These are phyloP conservation scores for Cymbidium sinense DNA, from an alignment of 106 monocot genomes.

Conservation along the genomic window DNA sequence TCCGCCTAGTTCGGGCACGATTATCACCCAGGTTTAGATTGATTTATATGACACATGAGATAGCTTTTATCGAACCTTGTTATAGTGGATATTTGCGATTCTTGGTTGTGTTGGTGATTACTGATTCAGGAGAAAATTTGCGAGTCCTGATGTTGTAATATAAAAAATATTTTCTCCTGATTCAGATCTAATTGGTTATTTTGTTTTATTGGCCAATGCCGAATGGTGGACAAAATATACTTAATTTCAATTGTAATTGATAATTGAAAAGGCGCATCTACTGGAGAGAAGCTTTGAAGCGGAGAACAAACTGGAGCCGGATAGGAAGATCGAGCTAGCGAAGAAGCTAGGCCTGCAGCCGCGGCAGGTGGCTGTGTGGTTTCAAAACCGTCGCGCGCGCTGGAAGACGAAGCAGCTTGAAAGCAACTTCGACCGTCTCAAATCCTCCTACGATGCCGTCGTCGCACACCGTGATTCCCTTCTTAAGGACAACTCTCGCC, in stretches of 20 bases:
- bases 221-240: background rate
- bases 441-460: slow-evolving; percentile 58
- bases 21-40: too few species aligned
- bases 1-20: too few species aligned
- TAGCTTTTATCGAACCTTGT: too few species aligned
- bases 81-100: too few species aligned
- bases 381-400: slow-evolving; percentile 60
- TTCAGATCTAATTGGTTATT: too few species aligned
- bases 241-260: background rate
- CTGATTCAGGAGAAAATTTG: too few species aligned
- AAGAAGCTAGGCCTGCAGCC: slow-evolving; percentile 73
- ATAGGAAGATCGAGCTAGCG: slow-evolving; percentile 77
- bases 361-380: slow-evolving; percentile 80
- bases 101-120: too few species aligned
- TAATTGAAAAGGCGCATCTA: slow-evolving; percentile 41
- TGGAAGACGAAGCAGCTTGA: slow-evolving; percentile 82
- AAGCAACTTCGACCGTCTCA: slow-evolving; percentile 64
- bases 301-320: slow-evolving; percentile 93
- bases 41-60: too few species aligned
- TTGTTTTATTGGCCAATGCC: background rate
- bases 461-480: slow-evolving; percentile 48
- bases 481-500: slow-evolving; percentile 49
- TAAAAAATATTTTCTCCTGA: too few species aligned
- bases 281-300: slow-evolving; percentile 72
- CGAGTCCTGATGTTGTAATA: too few species aligned